These are phyloP conservation scores for Acanthamoeba sp. DNA, from an alignment of 208 protist genomes.

Conservation along the genomic window DNA sequence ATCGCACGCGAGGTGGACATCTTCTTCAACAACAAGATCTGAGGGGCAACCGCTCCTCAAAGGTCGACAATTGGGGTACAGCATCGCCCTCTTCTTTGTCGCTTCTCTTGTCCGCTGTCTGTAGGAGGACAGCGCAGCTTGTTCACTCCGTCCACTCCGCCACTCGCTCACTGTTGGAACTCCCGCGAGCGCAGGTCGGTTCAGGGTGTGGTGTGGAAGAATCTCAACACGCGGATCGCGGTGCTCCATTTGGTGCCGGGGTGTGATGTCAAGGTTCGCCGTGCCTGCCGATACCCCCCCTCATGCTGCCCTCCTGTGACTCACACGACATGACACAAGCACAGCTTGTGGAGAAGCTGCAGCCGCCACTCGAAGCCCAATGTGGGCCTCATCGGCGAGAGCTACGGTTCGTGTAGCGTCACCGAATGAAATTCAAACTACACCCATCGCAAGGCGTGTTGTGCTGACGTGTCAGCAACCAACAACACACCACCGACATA, in stretches of 20 bases:
- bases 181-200: slow-evolving; percentile 16
- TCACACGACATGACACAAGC: background rate
- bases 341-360: background rate
- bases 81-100: no score
- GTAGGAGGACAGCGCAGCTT: no score
- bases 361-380: background rate
- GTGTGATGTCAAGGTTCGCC: background rate
- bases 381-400: slow-evolving; percentile 26
- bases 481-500: no score
- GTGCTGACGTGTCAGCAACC: no score
- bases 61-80: slow-evolving; percentile 50
- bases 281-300: background rate
- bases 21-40: slow-evolving; percentile 61
- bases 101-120: no score
- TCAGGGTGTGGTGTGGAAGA: slow-evolving; percentile 36
- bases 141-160: no score
- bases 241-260: slow-evolving; percentile 35
- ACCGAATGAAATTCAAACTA: no score
- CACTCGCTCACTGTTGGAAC: no score
- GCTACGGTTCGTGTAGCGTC: slow-evolving; percentile 30
- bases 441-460: no score
- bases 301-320: background rate
- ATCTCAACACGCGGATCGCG: slow-evolving; percentile 29
- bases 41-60: slow-evolving; percentile 10
- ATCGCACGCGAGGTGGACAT: slow-evolving; percentile 6